Percentiles rank a stretch among this genome's conserved stretches.
Evolutionary conservation across 2,329 filamentous ascomycete genomes (phyloP).

Genomic region (Aspergillus tamarii): DNA sequence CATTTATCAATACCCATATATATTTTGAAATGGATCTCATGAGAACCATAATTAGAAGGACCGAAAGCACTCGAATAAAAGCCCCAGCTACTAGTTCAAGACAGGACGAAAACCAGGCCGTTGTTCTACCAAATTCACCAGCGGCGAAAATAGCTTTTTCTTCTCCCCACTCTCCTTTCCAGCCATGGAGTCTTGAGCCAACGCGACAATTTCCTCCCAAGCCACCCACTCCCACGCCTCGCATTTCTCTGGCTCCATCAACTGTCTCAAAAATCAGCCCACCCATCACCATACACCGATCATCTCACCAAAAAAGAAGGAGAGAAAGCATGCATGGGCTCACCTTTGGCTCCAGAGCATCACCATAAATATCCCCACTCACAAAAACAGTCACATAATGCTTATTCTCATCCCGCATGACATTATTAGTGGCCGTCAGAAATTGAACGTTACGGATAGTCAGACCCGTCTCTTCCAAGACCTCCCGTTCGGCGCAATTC

Average conservation of each 20-base stretch:
- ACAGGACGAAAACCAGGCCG: neutral
- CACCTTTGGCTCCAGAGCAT: conserved; percentile 57
- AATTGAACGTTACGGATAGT: conserved; percentile 57
- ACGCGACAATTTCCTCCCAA: conserved; percentile 48
- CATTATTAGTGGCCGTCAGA: conserved; percentile 66
- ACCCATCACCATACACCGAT: neutral
- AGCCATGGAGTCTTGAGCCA: neutral
- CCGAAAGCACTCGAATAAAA: neutral
- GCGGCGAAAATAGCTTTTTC: neutral
- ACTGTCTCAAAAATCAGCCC: conserved; percentile 7
- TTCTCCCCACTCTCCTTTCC: neutral
- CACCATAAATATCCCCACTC: conserved; percentile 53
- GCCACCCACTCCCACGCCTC: conserved; percentile 56
- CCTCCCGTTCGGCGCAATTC: conserved; percentile 67
- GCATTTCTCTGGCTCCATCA: conserved; percentile 57
- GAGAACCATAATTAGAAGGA: too few relatives aligned
- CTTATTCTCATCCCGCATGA: conserved; percentile 61
- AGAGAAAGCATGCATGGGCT: conserved; percentile 26
- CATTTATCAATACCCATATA: neutral
- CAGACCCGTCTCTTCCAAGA: conserved; percentile 71
- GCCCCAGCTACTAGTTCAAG: neutral
- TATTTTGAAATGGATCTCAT: too few relatives aligned
- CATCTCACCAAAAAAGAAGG: neutral
- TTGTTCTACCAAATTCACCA: neutral
- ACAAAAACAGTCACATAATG: conserved; percentile 79